Evolutionary conservation across 2,329 filamentous ascomycete genomes (phyloP).

Genomic region (Diaporthe eres): DNA sequence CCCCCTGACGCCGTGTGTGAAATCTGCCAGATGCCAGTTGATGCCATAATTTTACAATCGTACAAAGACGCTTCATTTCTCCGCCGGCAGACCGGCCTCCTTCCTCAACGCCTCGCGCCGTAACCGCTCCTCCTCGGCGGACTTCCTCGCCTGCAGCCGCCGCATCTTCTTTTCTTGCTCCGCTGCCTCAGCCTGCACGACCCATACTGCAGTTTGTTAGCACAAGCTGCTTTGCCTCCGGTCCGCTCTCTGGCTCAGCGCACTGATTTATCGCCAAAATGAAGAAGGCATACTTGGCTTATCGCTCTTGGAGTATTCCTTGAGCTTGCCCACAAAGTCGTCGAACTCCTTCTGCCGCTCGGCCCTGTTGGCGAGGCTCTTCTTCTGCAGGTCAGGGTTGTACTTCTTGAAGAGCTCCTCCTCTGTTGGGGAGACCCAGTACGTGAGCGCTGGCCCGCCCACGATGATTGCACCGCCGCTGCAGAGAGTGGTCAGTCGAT

Average conservation of each 20-base stretch:
- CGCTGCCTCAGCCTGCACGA: conserved; percentile 65
- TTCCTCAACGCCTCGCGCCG: conserved; percentile 64
- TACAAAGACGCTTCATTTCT: conserved; percentile 42
- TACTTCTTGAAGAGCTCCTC: conserved; percentile 94
- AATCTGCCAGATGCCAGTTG: conserved; percentile 30
- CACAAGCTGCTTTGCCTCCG: not conserved
- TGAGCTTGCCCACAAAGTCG: conserved; percentile 85
- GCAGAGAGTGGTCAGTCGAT: conserved; percentile 41
- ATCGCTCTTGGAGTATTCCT: conserved; percentile 90
- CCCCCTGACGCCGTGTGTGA: conserved; percentile 39
- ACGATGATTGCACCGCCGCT: conserved; percentile 82
- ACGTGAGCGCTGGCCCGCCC: conserved; percentile 87
- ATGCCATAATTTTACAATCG: conserved; percentile 24
- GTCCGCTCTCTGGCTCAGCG: too few species aligned
- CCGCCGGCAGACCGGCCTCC: conserved; percentile 60
- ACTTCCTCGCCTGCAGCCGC: conserved; percentile 52
- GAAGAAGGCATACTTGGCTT: conserved; percentile 81
- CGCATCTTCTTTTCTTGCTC: conserved; percentile 57
- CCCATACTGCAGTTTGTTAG: conserved; percentile 59
- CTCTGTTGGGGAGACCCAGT: conserved; percentile 85
- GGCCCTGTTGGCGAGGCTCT: conserved; percentile 83
- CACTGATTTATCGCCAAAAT: not conserved
- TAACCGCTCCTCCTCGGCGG: conserved; percentile 58
- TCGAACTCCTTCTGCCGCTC: conserved; percentile 89
- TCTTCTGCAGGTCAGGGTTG: conserved; percentile 93